Evolutionary conservation across 2,329 filamentous ascomycete genomes (phyloP).

Genomic region (Amauroascus verrucosus): DNA sequence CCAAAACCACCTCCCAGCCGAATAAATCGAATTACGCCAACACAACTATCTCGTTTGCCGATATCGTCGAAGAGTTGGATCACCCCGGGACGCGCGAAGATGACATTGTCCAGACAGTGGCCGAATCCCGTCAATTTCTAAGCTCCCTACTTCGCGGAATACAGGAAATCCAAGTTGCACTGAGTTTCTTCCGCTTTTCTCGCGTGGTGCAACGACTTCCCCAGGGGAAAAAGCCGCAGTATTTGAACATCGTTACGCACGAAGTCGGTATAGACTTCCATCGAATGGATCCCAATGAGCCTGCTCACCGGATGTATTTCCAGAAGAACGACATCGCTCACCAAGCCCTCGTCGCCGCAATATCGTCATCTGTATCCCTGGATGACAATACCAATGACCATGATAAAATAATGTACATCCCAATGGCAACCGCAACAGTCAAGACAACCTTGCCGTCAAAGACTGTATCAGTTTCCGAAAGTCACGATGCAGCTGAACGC

Average conservation of each 20-base stretch:
- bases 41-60: constrained; percentile 55
- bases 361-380: constrained; percentile 83
- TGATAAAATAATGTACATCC: constrained; percentile 81
- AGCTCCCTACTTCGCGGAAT: constrained; percentile 84
- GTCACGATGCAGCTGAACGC: constrained; percentile 64
- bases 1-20: constrained; percentile 18
- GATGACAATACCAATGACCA: constrained; percentile 81
- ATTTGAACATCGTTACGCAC: constrained; percentile 85
- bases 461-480: constrained; percentile 67
- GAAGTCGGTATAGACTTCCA: constrained; percentile 90
- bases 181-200: constrained; percentile 80
- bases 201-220: constrained; percentile 63
- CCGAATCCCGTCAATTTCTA: constrained; percentile 85
- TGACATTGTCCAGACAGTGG: constrained; percentile 68
- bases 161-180: constrained; percentile 90
- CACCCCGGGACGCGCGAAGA: constrained; percentile 56
- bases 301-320: constrained; percentile 97
- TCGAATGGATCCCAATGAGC: constrained; percentile 80
- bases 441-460: constrained; percentile 92
- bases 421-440: constrained; percentile 92
- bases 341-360: constrained; percentile 80
- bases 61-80: constrained; percentile 63
- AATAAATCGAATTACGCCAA: constrained; percentile 21
- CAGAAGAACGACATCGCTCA: constrained; percentile 85
- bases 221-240: constrained; percentile 58